Evolutionary conservation across 2,329 filamentous ascomycete species (phyloP), one percentile per base, ranked within the genome.

Genomic region (Xylariaceae sp.): DNA sequence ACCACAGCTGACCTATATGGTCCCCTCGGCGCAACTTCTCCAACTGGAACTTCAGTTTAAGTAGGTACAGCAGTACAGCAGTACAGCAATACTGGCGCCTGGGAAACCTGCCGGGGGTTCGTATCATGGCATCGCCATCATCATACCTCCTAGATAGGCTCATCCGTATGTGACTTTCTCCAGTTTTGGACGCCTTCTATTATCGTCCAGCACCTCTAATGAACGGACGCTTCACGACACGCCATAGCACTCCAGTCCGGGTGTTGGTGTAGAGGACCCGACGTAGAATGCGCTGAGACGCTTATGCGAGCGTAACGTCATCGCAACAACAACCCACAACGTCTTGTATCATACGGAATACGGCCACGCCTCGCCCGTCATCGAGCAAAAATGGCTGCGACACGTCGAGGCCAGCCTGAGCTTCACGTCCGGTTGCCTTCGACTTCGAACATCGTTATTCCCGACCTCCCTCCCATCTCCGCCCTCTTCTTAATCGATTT

Each of bases 401-500:
- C 55, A 41, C 59, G 57, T 40, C 56, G 56, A 43, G 55, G 55
- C 50, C 56, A 60, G 41, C 57, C 57, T 9, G 55, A 56, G 43
- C 56, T 61, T 36, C 57, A 59, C 46, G 54, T 61, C 33, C 55
- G 52, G 23, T 47, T 59, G 11, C 59, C 57, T 26, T 51, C 55
- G 16, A 47, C 35, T 24, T 41, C 48, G 11, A 48, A 28, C 26
- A 13, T 28, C 13, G 21, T 48, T 13, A 59, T 63, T 15, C 57
- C 66, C 45, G 73, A 76, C 47, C 64, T 74, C 8, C 76, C 76
- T 34, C 73, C 73, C 37, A 78, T 90, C 56, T 82, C 83, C 27
- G 88, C 88, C 21, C 73, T 94, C 24, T 95, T 94, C 63, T 73
- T 94, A 47, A 90, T 94, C 64, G 80, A 85, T 58, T 95, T 95